These are phyloP conservation scores for sunflower (Helianthus annuus) DNA, from an alignment of 129 eudicot species.

Conservation along the genomic window HanXRQr2.0-SUNRISE NC_035448.2:48828865-48829364, in stretches of 20 bases:
- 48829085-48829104: slow-evolving; percentile 78
- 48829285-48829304: slow-evolving; percentile 84
- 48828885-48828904: slow-evolving; percentile 4
- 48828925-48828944: slow-evolving; percentile 12
- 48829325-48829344: slow-evolving; percentile 69
- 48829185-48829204: background rate
- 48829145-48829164: too few relatives aligned
- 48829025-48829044: slow-evolving; percentile 56
- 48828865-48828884: slow-evolving; percentile 1
- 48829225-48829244: background rate
- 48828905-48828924: background rate
- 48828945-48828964: slow-evolving; percentile 23
- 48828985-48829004: slow-evolving; percentile 59
- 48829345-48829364: slow-evolving; percentile 73
- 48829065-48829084: slow-evolving; percentile 74
- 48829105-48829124: slow-evolving; percentile 1
- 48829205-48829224: background rate
- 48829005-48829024: slow-evolving; percentile 49
- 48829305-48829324: slow-evolving; percentile 82
- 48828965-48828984: slow-evolving; percentile 38
- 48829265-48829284: slow-evolving; percentile 78
- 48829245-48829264: slow-evolving; percentile 53
- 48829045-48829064: slow-evolving; percentile 61
- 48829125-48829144: background rate
- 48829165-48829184: background rate